phyloP scores from a whole-genome alignment of 1,139 yeast species.

The Diutina scorzettiae region DNA sequence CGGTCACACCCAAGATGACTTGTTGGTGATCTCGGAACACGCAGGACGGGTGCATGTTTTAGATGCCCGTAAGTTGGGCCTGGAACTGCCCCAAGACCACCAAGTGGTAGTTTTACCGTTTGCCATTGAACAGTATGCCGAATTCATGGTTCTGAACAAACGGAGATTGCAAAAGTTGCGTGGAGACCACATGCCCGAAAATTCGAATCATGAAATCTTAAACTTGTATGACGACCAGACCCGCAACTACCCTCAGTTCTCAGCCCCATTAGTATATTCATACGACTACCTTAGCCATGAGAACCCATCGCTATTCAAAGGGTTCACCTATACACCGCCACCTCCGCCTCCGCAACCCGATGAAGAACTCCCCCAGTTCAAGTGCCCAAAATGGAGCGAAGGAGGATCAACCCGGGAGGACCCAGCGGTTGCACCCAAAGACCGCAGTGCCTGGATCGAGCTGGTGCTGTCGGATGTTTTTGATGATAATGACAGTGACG shows the following conservation, averaged over 20 bases:
- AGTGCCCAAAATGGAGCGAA: conserved; percentile 15
- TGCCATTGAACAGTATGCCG: conserved; percentile 7
- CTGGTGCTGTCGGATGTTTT: background rate
- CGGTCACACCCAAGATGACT: conserved; percentile 52
- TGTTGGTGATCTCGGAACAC: conserved; percentile 70
- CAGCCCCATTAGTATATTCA: conserved; percentile 35
- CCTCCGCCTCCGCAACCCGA: conserved; percentile 11
- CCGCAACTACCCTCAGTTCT: conserved; percentile 11
- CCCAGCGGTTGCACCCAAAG: conserved; percentile 4
- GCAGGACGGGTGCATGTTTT: conserved; percentile 76
- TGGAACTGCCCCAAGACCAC: conserved; percentile 32
- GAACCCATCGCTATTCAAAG: conserved; percentile 21
- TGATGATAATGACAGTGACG: background rate
- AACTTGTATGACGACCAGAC: conserved; percentile 11
- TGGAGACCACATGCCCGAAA: background rate
- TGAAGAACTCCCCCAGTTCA: conserved; percentile 14
- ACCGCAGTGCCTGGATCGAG: background rate
- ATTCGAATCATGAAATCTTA: conserved; percentile 8
- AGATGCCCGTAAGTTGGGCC: conserved; percentile 52
- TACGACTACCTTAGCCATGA: conserved; percentile 18
- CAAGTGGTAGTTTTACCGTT: conserved; percentile 52
- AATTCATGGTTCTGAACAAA: conserved; percentile 1
- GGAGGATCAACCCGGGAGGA: background rate
- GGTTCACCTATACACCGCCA: conserved; percentile 21
- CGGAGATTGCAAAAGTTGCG: conserved; percentile 1